These are phyloP conservation scores for Xylaria sp. DNA, from an alignment of 2,329 filamentous ascomycete genomes.

Conservation along the genomic window DNA sequence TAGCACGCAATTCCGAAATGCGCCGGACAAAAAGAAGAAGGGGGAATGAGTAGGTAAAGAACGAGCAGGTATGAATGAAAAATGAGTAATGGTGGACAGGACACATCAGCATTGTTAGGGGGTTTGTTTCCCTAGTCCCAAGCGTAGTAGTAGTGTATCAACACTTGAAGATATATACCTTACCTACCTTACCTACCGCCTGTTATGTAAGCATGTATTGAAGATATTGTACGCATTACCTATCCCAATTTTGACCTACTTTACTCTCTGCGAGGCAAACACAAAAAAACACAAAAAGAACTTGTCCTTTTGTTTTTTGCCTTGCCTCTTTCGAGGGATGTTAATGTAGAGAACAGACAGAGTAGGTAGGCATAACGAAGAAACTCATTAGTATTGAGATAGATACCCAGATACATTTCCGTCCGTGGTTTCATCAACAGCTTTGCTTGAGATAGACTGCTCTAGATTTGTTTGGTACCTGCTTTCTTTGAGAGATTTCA, in stretches of 20 bases:
- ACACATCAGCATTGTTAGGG: slow-evolving; percentile 10
- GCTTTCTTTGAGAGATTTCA: slow-evolving; percentile 10
- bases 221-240: slow-evolving; percentile 23
- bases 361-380: slow-evolving; percentile 1
- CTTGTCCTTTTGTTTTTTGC: neutral
- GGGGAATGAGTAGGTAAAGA: slow-evolving; percentile 27
- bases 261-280: neutral
- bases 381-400: neutral
- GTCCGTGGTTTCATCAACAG: neutral
- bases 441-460: neutral
- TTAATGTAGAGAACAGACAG: neutral
- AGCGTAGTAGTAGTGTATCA: slow-evolving; percentile 10
- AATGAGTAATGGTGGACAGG: slow-evolving; percentile 18
- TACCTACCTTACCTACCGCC: slow-evolving; percentile 3
- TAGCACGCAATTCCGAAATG: slow-evolving; percentile 11
- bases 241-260: neutral
- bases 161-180: slow-evolving; percentile 26
- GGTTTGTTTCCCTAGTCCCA: slow-evolving; percentile 18
- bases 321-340: neutral
- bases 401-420: neutral
- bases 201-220: slow-evolving; percentile 28
- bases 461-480: slow-evolving; percentile 16
- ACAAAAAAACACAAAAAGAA: no score
- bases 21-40: slow-evolving; percentile 15
- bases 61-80: slow-evolving; percentile 30